phyloP scores from a whole-genome alignment of 306 rosid genomes.

The Medicago lupulina region DNA sequence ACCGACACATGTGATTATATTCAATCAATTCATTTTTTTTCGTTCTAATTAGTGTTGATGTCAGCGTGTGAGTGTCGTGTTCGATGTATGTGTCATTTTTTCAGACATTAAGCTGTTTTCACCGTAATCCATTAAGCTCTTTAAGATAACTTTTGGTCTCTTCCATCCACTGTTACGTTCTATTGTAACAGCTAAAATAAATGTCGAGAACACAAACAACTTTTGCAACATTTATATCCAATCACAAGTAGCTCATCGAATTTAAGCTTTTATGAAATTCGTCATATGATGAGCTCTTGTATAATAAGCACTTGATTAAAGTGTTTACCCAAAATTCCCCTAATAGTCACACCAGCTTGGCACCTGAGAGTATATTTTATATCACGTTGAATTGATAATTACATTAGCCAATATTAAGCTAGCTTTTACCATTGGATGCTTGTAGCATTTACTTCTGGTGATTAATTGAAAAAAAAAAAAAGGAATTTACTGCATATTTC shows the following conservation, averaged over 20 bases:
- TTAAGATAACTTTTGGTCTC: not conserved
- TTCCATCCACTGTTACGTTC: not conserved
- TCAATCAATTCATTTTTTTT: too few species aligned
- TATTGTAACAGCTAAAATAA: not conserved
- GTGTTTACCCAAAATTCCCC: not conserved
- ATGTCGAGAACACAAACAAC: not conserved
- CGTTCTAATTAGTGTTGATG: too few species aligned
- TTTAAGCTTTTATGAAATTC: not conserved
- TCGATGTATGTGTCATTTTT: too few species aligned
- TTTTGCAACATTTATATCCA: not conserved
- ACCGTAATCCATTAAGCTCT: not conserved
- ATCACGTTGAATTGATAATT: slow-evolving; percentile 23
- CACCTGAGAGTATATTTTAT: slow-evolving; percentile 26
- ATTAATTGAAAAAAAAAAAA: slow-evolving; percentile 12
- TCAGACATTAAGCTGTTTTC: not conserved
- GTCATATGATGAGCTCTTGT: not conserved
- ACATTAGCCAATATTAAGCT: slow-evolving; percentile 16
- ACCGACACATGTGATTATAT: too few species aligned
- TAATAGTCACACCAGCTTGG: slow-evolving; percentile 21
- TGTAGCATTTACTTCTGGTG: slow-evolving; percentile 30
- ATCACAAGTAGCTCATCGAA: not conserved
- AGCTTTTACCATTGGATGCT: slow-evolving; percentile 26
- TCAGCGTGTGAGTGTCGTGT: too few species aligned
- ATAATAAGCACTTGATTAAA: not conserved
- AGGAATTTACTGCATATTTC: slow-evolving; percentile 6